Base-by-base conservation (phyloP, 306 rosid genomes). In the Ormosia emarginata region DNA sequence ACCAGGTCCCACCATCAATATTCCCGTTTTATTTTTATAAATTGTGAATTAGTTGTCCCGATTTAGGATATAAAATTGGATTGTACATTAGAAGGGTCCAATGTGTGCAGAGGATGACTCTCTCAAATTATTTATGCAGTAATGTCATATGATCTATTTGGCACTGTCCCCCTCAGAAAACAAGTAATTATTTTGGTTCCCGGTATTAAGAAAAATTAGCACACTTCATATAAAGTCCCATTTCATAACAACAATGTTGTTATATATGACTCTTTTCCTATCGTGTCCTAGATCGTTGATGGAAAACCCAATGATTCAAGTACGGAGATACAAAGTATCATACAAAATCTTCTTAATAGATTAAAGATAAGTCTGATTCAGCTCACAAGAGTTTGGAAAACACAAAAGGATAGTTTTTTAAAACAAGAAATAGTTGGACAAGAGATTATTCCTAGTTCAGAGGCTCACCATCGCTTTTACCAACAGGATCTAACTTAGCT, bases 11-110 rank as follows among this genome's bases (percentile, higher is more conserved):
- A 64, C 64, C 52, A 47, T 76, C 49, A 76, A 3, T 2, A 11
- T 11, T 41, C 46, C 6, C 14, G 10, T 68, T 44, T 18, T 9
- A 37, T 3, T 12, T 18, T 10, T 9, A 36, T 63, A 12, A 5
- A 18, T 24, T 2, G 0, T 37, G 43, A 37, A 65, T 67, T 67
- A 47, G 2, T 32, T 49, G 63, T 77, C 74, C 34, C 24, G 9
- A 15, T 36, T 77, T 77, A 65, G 74, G 50, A 50, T 77, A 73
- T 34, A 36, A 14, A 53, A 8, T 78, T 53, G 81, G 62, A 63
- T 34, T 79, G 52, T 32, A 55, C 13, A 32, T 57, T 67, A 13
- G 24, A 65, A 57, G 50, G 4, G 18, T 67, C 46, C 29, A 40
- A 39, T 14, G 24, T 53, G 50, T 49, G 64, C 8, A 8, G 33